These are phyloP conservation scores for Solanum peruvianum DNA, from an alignment of 257 asterid genomes.

Conservation along the genomic window DNA sequence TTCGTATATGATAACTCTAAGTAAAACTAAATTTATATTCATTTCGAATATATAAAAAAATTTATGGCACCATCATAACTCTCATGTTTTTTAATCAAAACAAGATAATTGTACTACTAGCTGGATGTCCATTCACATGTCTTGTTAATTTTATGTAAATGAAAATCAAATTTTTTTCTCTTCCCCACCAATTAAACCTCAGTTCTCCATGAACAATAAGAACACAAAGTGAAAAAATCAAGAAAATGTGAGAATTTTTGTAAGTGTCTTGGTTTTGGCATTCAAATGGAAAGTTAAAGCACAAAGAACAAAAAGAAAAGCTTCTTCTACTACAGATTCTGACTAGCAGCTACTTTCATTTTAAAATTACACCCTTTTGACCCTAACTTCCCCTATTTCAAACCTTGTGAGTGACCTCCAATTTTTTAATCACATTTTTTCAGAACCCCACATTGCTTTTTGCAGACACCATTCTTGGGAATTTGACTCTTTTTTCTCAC, in stretches of 20 bases:
- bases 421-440: slow-evolving; percentile 18
- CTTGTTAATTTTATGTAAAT: background rate
- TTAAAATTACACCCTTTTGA: slow-evolving; percentile 20
- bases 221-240: background rate
- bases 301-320: slow-evolving; percentile 42
- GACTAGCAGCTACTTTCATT: slow-evolving; percentile 8
- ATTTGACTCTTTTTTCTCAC: slow-evolving; percentile 15
- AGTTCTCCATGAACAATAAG: background rate
- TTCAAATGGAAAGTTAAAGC: slow-evolving; percentile 25
- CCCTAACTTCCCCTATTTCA: slow-evolving; percentile 28
- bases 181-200: background rate
- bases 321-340: slow-evolving; percentile 15
- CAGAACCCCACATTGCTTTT: slow-evolving; percentile 32
- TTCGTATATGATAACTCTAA: background rate
- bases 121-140: background rate
- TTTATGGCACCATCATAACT: background rate
- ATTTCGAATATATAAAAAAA: fast-evolving
- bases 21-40: background rate
- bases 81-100: background rate
- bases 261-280: slow-evolving; percentile 11
- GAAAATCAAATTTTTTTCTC: background rate
- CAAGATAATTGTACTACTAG: background rate
- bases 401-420: slow-evolving; percentile 29
- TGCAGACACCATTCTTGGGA: slow-evolving; percentile 44
- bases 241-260: background rate